phyloP scores from a whole-genome alignment of 805 yeast genomes.

The Barnettozyma populi region DNA sequence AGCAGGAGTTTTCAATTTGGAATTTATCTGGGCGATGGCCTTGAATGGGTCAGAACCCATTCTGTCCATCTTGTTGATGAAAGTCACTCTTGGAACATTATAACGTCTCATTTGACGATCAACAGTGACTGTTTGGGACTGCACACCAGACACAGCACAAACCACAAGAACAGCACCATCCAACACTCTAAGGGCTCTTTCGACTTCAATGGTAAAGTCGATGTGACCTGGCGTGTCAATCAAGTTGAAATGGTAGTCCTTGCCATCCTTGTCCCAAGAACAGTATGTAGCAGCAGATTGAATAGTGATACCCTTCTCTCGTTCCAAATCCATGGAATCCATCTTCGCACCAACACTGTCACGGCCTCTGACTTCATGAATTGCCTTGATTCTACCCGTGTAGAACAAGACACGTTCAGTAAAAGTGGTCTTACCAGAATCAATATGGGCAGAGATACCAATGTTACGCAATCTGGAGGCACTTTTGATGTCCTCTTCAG shows the following conservation, averaged over 20 bases:
- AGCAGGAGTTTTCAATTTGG: slow-evolving; percentile 85
- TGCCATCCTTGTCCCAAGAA: slow-evolving; percentile 78
- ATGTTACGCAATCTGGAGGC: slow-evolving; percentile 75
- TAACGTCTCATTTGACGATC: slow-evolving; percentile 99
- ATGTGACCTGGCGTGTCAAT: slow-evolving; percentile 99
- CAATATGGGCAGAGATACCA: slow-evolving; percentile 97
- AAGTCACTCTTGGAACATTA: slow-evolving; percentile 93
- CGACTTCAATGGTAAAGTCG: slow-evolving; percentile 98
- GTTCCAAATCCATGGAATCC: slow-evolving; percentile 98
- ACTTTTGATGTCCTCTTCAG: slow-evolving; percentile 46
- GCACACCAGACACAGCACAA: slow-evolving; percentile 98
- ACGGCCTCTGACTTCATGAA: slow-evolving; percentile 94
- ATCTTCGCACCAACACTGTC: slow-evolving; percentile 98
- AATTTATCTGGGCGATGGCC: slow-evolving; percentile 86
- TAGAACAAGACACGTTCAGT: slow-evolving; percentile 95
- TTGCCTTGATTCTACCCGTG: slow-evolving; percentile 95
- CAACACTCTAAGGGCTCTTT: slow-evolving; percentile 93
- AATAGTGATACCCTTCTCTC: slow-evolving; percentile 98
- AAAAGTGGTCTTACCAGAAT: slow-evolving; percentile 96
- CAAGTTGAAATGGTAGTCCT: slow-evolving; percentile 80
- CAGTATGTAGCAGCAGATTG: slow-evolving; percentile 99
- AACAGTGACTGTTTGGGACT: slow-evolving; percentile 96
- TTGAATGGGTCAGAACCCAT: slow-evolving; percentile 98
- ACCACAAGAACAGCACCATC: slow-evolving; percentile 98
- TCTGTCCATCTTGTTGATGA: slow-evolving; percentile 97